These are phyloP conservation scores for Ceriops zippeliana DNA, from an alignment of 345 rosid genomes.

Conservation along the genomic window DNA sequence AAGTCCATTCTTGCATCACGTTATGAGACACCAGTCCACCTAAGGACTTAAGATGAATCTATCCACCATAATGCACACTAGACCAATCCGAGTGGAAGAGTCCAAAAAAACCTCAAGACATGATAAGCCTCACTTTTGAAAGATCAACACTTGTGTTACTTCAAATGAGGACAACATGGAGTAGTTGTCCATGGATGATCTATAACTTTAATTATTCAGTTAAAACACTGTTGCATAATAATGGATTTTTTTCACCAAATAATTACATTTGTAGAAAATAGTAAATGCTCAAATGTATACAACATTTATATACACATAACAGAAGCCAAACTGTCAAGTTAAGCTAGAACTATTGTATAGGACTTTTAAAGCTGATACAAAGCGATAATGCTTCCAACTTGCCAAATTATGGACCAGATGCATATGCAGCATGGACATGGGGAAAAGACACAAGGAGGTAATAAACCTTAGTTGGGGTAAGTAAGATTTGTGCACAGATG, in stretches of 20 bases:
- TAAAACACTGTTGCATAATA: background rate
- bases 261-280: no score
- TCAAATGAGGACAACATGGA: background rate
- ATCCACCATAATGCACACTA: slow-evolving; percentile 1
- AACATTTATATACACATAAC: background rate
- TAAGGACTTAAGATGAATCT: background rate
- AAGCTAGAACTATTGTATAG: background rate
- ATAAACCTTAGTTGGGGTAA: slow-evolving; percentile 51
- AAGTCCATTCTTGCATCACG: background rate
- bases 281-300: no score
- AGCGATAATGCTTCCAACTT: slow-evolving; percentile 3
- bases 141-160: background rate
- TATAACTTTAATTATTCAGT: background rate
- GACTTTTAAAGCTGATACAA: background rate
- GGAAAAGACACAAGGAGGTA: slow-evolving; percentile 37
- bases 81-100: background rate
- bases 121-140: background rate
- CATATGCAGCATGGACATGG: slow-evolving; percentile 20
- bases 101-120: background rate
- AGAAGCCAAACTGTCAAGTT: background rate
- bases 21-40: background rate
- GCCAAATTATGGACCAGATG: slow-evolving; percentile 8
- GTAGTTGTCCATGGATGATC: background rate
- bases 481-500: slow-evolving; percentile 51
- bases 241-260: no score